Base-by-base conservation (phyloP, 257 asterid species). In the Henckelia pumila region DNA sequence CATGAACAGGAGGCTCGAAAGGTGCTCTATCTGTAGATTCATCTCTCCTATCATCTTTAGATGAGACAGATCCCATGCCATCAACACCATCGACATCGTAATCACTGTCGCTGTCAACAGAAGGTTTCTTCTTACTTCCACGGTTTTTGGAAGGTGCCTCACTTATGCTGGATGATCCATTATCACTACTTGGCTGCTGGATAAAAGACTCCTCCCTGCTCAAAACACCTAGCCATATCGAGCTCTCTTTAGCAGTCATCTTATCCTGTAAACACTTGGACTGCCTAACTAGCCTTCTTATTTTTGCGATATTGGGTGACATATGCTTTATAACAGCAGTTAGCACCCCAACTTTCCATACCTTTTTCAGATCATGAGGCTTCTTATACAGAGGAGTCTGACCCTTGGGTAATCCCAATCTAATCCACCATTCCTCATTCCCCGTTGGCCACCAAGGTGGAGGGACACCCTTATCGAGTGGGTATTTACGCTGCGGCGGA, bases 241-340 rank as follows among this genome's bases (percentile, higher is more conserved):
- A 79, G 77, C 91, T 90, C 72, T 90, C 97, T 76, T 91, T 88
- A 8, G 96, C 95, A 22, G 97, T 91, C 96, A 91, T 90, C 78
- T 88, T 90, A 81, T 90, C 97, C 78, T 90, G 97, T 49, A 90
- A 86, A 73, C 95, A 88, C 82, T 90, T 90, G 0, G 97, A 90
- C 72, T 79, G 82, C 75, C 88, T 72, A 40, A 90, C 78, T 9
- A 81, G 76, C 71, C 76, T 80, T 86, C 84, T 83, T 26, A 88
- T 83, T 78, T 83, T 91, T 5, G 95, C 91, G 71, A 91, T 76
- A 76, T 91, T 77, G 37, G 97, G 97, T 4, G 92, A 90, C 95
- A 91, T 88, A 56, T 90, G 97, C 83, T 84, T 90, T 68, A 90
- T 90, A 37, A 90, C 86, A 53, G 79, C 86, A 11, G 83, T 75